Base-by-base conservation (phyloP, 2,329 filamentous ascomycete species). In the Claviceps paspali region DNA sequence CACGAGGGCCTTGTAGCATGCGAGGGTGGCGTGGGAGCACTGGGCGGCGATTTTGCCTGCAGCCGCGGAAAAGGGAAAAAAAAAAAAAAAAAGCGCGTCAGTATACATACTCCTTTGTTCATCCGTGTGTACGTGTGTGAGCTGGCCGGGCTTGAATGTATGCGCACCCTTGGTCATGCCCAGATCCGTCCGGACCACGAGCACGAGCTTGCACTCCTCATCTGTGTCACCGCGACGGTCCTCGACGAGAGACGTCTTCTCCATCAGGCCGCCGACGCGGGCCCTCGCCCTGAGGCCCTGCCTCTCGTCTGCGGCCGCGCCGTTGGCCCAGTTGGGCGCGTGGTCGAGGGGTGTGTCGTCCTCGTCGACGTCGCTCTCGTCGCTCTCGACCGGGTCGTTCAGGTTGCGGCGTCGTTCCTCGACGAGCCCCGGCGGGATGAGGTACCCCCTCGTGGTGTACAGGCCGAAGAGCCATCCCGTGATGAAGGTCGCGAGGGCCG, bases 21-120 rank as follows among this genome's bases (percentile, higher is more conserved):
- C 87, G 39, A 98, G 77, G 3, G 88, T 94, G n/a, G 91, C 91
- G 60, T 96, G 91, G 35, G 80, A 82, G 62, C 82, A 88, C 62
- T 96, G 91, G 6, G 91, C 91, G 40, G 85, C 91, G 51, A 96
- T 95, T 69, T 98, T 98, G 51, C 88, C 88, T 94, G 45, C 22
- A 12, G 6, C 32, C 27, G 10, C n/a, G 18, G 4, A 1, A 6
- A 10, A n/a, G n/a, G n/a, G n/a, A n/a, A n/a, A n/a, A n/a, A n/a
- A n/a, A n/a, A n/a, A n/a, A n/a, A n/a, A n/a, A n/a, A n/a, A n/a
- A n/a, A n/a, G n/a, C n/a, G n/a, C n/a, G n/a, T n/a, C n/a, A n/a
- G n/a, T n/a, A n/a, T n/a, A n/a, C n/a, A n/a, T n/a, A n/a, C n/a
- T n/a, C n/a, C n/a, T n/a, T n/a, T n/a, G n/a, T n/a, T n/a, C n/a